Base-by-base conservation (phyloP, 1,284 basidiomycete genomes). In the Cryptococcus sp. region DNA sequence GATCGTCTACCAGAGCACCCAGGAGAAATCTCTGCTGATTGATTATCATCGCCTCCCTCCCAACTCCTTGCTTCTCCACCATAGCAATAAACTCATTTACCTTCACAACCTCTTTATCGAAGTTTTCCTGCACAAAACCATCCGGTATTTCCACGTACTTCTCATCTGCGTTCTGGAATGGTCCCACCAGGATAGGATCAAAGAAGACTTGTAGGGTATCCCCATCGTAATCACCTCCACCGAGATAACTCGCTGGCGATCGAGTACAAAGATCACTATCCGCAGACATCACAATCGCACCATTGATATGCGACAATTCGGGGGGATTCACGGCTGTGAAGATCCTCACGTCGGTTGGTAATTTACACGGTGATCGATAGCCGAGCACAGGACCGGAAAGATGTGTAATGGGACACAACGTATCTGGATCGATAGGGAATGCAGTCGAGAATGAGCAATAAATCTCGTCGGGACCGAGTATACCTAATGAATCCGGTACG, bases 191-290 rank as follows among this genome's bases (percentile, higher is more conserved):
- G 0, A 38, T 57, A 1, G 46, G 38, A 42, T 68, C 67, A 64
- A 66, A 72, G 46, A 69, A 62, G 13, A 72, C 46, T 11, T 63
- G 59, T 1, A 65, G 63, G 0, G 67, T 71, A 56, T 74, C 72
- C 3, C 72, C 72, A 50, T 74, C 72, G 49, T 74, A 72, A 55
- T 74, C 72, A 2, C 72, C 72, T n/a, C 72, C 72, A 2, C 65
- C 66, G 23, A 71, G 58, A 44, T 62, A 63, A 50, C 65, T 69
- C 13, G 70, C 71, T 0, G 72, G 71, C 3, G 71, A 71, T 31
- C 61, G 59, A 8, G 36, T 49, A 46, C 72, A 74, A n/a, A 60
- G 42, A 3, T 32, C 49, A 32, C 56, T 56, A 42, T 61, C 58
- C 0, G 71, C 68, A 0, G 70, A 72, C 52, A 74, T 58, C 38